Percentiles rank a stretch among this genome's conserved stretches.
Evolutionary conservation across 2,329 filamentous ascomycete species (phyloP).

Genomic region (Alternaria burnsii): DNA sequence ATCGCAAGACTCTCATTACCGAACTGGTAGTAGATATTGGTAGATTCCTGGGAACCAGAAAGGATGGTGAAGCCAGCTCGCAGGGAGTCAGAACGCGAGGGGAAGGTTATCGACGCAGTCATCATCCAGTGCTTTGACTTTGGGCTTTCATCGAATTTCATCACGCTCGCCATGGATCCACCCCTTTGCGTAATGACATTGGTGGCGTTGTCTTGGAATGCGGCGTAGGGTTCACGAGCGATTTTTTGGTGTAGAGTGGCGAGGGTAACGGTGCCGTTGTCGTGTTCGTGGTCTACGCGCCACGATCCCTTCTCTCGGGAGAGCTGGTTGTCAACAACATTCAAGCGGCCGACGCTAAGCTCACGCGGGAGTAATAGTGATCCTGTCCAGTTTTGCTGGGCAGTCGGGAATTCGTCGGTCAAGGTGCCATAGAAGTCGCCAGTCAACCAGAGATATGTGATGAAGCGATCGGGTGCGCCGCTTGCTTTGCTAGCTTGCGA

Average conservation of each 20-base stretch:
- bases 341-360: slow-evolving; percentile 53
- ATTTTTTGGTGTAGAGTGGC: slow-evolving; percentile 52
- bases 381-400: slow-evolving; percentile 57
- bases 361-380: slow-evolving; percentile 56
- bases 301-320: slow-evolving; percentile 52
- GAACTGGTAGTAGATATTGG: slow-evolving; percentile 57
- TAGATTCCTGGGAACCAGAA: slow-evolving; percentile 52
- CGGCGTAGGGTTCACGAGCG: slow-evolving; percentile 48
- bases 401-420: slow-evolving; percentile 46
- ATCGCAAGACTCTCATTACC: slow-evolving; percentile 56
- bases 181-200: slow-evolving; percentile 24
- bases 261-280: slow-evolving; percentile 50
- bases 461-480: slow-evolving; percentile 54
- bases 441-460: slow-evolving; percentile 56
- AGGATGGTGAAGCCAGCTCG: slow-evolving; percentile 56
- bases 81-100: slow-evolving; percentile 46
- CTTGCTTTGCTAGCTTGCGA: slow-evolving; percentile 52
- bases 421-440: slow-evolving; percentile 54
- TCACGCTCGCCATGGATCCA: slow-evolving; percentile 16
- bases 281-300: slow-evolving; percentile 42
- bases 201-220: slow-evolving; percentile 41
- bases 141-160: slow-evolving; percentile 27
- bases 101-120: slow-evolving; percentile 50
- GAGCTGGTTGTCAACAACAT: slow-evolving; percentile 55
- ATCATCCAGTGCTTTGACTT: slow-evolving; percentile 54